phyloP scores from a whole-genome alignment of 106 monocot genomes.

The Xerophyta viscosa region DNA sequence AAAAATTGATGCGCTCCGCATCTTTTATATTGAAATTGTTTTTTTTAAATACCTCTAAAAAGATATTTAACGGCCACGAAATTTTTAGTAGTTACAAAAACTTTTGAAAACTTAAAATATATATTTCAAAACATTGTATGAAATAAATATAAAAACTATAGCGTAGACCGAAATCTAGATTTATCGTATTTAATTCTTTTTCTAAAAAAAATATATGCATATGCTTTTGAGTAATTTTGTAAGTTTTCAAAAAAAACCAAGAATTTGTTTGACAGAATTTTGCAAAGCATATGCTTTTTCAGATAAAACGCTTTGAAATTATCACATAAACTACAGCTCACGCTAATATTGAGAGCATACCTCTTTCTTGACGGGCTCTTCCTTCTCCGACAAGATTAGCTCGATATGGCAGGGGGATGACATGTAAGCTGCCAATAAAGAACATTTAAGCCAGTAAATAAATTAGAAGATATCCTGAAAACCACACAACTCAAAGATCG shows the following conservation, averaged over 20 bases:
- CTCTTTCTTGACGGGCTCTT: conserved; percentile 20
- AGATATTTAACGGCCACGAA: no score
- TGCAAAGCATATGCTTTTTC: neutral
- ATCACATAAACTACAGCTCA: neutral
- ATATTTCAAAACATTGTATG: no score
- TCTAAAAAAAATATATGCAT: no score
- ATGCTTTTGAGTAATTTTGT: no score
- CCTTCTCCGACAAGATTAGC: conserved; percentile 20
- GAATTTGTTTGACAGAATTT: neutral
- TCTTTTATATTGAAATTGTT: no score
- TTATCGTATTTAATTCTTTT: no score
- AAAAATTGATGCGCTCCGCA: no score
- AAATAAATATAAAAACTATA: no score
- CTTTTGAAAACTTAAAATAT: no score
- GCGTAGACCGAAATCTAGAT: no score
- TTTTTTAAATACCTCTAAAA: no score
- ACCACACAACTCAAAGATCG: neutral
- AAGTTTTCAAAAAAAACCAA: neutral
- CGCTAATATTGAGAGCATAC: neutral
- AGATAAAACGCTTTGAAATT: neutral
- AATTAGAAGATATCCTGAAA: neutral
- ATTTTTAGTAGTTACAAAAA: no score
- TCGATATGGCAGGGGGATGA: conserved; percentile 22
- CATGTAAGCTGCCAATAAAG: conserved; percentile 13
- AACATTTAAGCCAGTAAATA: neutral